These are phyloP conservation scores for Colletotrichum sp. DNA, from an alignment of 2,329 filamentous ascomycete genomes.

Conservation along the genomic window DNA sequence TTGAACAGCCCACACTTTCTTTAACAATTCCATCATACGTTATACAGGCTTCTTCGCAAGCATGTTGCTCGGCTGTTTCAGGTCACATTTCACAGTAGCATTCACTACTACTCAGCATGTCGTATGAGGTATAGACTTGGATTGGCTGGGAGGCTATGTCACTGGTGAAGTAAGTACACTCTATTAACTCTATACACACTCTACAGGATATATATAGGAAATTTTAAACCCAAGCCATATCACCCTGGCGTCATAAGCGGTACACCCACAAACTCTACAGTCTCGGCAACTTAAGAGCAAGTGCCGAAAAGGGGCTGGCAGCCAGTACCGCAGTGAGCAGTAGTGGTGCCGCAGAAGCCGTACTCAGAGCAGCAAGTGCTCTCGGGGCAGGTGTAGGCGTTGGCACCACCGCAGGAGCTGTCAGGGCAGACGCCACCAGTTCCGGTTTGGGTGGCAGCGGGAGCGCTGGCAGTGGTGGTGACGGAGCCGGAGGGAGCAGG, in stretches of 20 bases:
- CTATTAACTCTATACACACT: constrained; percentile 1
- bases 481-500: not conserved
- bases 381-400: constrained; percentile 2
- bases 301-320: constrained; percentile 18
- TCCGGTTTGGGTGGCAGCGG: not conserved
- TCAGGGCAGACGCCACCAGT: constrained; percentile 16
- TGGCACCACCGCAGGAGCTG: constrained; percentile 9
- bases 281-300: not conserved
- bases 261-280: no score
- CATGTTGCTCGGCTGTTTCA: not conserved
- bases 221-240: not conserved
- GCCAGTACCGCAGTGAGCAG: constrained; percentile 23
- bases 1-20: no score
- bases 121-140: not conserved
- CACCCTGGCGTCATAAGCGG: not conserved
- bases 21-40: no score
- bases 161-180: not conserved
- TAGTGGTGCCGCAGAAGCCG: constrained; percentile 24
- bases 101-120: no score
- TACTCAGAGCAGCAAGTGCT: constrained; percentile 24
- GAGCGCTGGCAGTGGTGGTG: not conserved
- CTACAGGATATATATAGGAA: not conserved
- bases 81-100: not conserved
- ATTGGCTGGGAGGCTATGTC: not conserved
- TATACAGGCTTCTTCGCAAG: no score